These are phyloP conservation scores for Beauveria sp. DNA, from an alignment of 2,329 filamentous ascomycete genomes.

Conservation along the genomic window DNA sequence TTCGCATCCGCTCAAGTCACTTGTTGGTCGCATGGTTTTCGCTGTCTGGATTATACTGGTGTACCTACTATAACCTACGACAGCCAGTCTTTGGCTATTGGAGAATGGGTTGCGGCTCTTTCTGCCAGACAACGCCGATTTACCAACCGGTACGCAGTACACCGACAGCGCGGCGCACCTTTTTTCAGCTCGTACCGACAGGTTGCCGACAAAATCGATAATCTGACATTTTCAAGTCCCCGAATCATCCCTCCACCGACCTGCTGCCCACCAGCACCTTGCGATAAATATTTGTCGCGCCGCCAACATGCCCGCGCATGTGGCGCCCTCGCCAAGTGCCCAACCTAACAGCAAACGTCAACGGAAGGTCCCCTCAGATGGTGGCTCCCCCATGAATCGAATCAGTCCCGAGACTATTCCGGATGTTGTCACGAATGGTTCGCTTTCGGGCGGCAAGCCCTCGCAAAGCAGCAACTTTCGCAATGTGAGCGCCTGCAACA, in stretches of 20 bases:
- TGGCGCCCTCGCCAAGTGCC: slow-evolving; percentile 42
- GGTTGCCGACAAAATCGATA: neutral
- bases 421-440: slow-evolving; percentile 20
- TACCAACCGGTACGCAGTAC: neutral
- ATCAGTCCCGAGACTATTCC: slow-evolving; percentile 22
- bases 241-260: neutral
- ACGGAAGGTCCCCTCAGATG: slow-evolving; percentile 45
- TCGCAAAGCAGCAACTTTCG: slow-evolving; percentile 63
- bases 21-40: neutral
- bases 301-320: slow-evolving; percentile 32
- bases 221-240: slow-evolving; percentile 10
- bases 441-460: slow-evolving; percentile 32
- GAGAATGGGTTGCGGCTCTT: slow-evolving; percentile 6
- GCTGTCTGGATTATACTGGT: neutral
- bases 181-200: slow-evolving; percentile 6
- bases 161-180: slow-evolving; percentile 4
- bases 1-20: neutral
- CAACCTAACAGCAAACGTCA: slow-evolving; percentile 48
- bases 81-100: slow-evolving; percentile 1
- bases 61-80: neutral
- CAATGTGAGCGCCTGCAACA: slow-evolving; percentile 90
- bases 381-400: slow-evolving; percentile 32
- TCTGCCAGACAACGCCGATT: neutral
- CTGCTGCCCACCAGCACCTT: neutral
- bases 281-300: neutral